Base-by-base conservation (phyloP, 2,329 filamentous ascomycete genomes). In the Hypocreales sp. region DNA sequence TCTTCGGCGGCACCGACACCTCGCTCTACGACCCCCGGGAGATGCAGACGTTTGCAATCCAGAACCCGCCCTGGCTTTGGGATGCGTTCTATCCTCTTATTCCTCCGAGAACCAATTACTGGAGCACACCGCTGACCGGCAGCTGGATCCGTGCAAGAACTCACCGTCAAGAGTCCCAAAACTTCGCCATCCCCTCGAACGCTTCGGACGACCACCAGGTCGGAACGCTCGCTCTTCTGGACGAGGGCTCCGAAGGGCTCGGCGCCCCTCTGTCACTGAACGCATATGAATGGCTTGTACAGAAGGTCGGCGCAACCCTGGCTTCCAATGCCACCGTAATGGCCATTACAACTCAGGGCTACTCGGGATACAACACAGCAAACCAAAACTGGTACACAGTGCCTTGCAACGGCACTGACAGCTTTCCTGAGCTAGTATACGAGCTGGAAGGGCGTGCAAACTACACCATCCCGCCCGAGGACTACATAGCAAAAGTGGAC, bases 181-280 rank as follows among this genome's bases (percentile, higher is more conserved):
- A 27, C 20, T 27, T 27, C 8, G 20, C n/a, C 16, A 16, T 18
- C 6, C n/a, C n/a, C n/a, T n/a, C n/a, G n/a, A n/a, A n/a, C n/a
- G n/a, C n/a, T n/a, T n/a, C n/a, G n/a, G n/a, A n/a, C n/a, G n/a
- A n/a, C n/a, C n/a, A n/a, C n/a, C n/a, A n/a, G n/a, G n/a, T n/a
- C n/a, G 12, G n/a, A 7, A 22, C 20, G 9, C 17, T 29, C 7
- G 28, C 23, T 13, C 24, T 29, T 4, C 15, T 29, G 7, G 28
- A 29, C 7, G 28, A 29, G 18, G 28, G 28, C 2, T 29, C 28
- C 10, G 28, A 29, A 8, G 28, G 28, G 9, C 23, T 29, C n/a
- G 28, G 23, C 7, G 28, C 28, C 7, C 28, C 28, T 12, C 12
- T 29, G 10, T 26, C 28, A 5, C 20, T 15, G 5, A 29, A 22